Base-by-base conservation (phyloP, 2,329 filamentous ascomycete genomes). In the Alternaria consortialis region DNA sequence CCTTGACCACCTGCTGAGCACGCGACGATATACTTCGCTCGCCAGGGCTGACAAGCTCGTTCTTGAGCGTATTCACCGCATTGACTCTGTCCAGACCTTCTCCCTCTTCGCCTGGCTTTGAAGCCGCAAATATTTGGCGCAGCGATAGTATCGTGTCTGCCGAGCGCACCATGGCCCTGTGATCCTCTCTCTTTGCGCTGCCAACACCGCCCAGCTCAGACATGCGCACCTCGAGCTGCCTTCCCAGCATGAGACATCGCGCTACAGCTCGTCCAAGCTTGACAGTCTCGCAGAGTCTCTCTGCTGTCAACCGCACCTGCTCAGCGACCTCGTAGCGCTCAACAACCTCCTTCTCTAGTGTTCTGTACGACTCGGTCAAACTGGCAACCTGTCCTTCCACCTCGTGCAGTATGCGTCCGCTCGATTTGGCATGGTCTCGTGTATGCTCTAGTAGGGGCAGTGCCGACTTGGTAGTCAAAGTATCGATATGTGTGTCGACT, bases 401-500 rank as follows among this genome's bases (percentile, higher is more conserved):
- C 71, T 92, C 90, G 32, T 86, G 81, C 55, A 97, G 83, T 65
- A 98, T 90, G 54, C 84, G 85, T 53, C 86, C 84, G 67, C 91
- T 93, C 2, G 93, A 88, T 32, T 88, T 85, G 13, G 89, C 91
- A 77, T 95, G 91, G 43, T 87, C 82, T 62, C 88, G 85, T 3
- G 94, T 96, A 78, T 97, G 86, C 31, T 88, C 83, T 20, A 99
- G 86, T 29, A 99, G 57, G 8, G 93, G 91, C 0, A 94, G 82
- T 3, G 95, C 93, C 29, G 90, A 91, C 65, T 91, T 90, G 2
- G 93, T 95, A 6, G 94, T 96, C 40, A 98, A 86, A 4, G 88
- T 87, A 78, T 99, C 93, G 65, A 99, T 97, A 76, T 97, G 93
- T 0, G 94, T 97, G 80, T 98, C 94, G 67, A 99, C 91, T 80